These are phyloP conservation scores for Coniochaeta sp. DNA, from an alignment of 2,329 filamentous ascomycete genomes.

Conservation along the genomic window DNA sequence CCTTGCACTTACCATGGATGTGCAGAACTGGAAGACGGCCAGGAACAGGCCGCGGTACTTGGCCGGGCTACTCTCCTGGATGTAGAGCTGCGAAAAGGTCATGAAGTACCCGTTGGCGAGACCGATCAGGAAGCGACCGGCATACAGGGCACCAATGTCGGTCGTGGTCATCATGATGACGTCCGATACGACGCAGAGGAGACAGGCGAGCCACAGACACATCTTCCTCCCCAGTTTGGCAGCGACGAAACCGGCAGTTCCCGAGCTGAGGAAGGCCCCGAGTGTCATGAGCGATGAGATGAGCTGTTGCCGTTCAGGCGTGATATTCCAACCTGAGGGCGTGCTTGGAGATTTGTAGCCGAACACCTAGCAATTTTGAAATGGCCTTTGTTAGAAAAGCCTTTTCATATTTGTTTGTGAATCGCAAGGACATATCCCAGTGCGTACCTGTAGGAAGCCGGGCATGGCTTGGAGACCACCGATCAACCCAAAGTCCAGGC, in stretches of 20 bases:
- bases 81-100: constrained; percentile 27
- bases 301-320: constrained; percentile 25
- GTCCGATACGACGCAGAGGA: constrained; percentile 37
- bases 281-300: constrained; percentile 31
- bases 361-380: constrained; percentile 14
- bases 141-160: constrained; percentile 40
- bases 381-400: background rate
- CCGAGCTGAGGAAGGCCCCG: constrained; percentile 28
- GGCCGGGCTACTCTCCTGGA: constrained; percentile 15
- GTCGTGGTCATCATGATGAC: constrained; percentile 46
- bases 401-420: too few species aligned
- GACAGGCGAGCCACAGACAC: constrained; percentile 31
- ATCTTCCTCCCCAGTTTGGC: constrained; percentile 23
- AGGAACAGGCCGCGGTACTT: constrained; percentile 20
- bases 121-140: constrained; percentile 41
- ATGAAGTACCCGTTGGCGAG: constrained; percentile 45
- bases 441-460: constrained; percentile 31
- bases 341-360: constrained; percentile 18
- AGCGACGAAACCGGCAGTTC: constrained; percentile 24
- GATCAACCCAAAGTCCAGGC: constrained; percentile 40
- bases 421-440: background rate
- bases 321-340: constrained; percentile 29
- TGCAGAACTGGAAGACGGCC: constrained; percentile 12
- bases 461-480: constrained; percentile 39
- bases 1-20: constrained; percentile 16